Percentiles rank a stretch among this genome's conserved stretches.
phyloP scores from a whole-genome alignment of 1,139 yeast genomes.

The Scheffersomyces segobiensis region DNA sequence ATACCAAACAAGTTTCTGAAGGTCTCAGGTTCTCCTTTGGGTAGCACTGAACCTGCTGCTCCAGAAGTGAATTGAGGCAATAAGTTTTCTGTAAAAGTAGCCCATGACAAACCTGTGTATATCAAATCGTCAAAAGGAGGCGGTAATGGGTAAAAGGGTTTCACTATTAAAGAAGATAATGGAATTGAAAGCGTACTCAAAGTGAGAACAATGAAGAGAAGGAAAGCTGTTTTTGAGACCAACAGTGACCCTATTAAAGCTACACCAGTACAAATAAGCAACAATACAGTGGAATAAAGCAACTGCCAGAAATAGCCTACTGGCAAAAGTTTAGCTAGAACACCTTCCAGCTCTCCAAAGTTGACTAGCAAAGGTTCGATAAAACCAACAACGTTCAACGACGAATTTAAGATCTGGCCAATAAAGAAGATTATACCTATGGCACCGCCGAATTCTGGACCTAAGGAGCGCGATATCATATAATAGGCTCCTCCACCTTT shows the following conservation, averaged over 20 bases:
- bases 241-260: constrained; percentile 82
- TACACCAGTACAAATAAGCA: constrained; percentile 71
- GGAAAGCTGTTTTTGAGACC: constrained; percentile 81
- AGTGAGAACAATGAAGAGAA: constrained; percentile 67
- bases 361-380: constrained; percentile 72
- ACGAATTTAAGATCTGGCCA: constrained; percentile 74
- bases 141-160: constrained; percentile 51
- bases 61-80: constrained; percentile 81
- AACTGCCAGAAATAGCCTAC: constrained; percentile 61
- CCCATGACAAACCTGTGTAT: constrained; percentile 76
- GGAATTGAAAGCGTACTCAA: constrained; percentile 83
- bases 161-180: constrained; percentile 63
- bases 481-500: constrained; percentile 85
- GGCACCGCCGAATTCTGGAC: constrained; percentile 85
- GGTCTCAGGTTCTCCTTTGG: constrained; percentile 58
- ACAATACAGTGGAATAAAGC: constrained; percentile 61
- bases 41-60: constrained; percentile 84
- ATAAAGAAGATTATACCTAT: constrained; percentile 75
- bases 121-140: constrained; percentile 47
- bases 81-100: constrained; percentile 62
- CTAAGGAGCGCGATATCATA: constrained; percentile 76
- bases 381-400: constrained; percentile 79
- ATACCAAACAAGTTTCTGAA: constrained; percentile 88
- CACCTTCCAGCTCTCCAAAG: constrained; percentile 61
- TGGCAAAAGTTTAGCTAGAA: constrained; percentile 47